Evolutionary conservation across 2,329 filamentous ascomycete genomes (phyloP), one percentile per base, ranked within the genome.

Genomic region (Talaromyces funiculosus): DNA sequence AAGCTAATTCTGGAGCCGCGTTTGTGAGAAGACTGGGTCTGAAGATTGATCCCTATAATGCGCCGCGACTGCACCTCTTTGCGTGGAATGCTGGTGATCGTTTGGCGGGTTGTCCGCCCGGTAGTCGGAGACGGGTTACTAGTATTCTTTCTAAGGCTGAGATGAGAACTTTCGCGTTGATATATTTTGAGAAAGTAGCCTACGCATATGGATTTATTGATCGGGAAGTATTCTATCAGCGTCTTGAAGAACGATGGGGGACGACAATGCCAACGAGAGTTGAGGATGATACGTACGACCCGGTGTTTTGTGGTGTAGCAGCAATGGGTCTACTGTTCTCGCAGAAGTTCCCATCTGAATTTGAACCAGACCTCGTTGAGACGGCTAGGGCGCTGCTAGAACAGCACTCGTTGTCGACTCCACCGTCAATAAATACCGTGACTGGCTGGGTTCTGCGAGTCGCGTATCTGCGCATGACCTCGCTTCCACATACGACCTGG

Each of bases 1-100:
- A 85, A 63, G 83, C 81, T 37, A 85, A 85, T 62, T 84, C 82
- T 0, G 82, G 82, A 0, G 80, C 83, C 0, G 81, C 82, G 0
- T 85, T 85, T 66, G 77, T 84, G 8, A 72, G 82, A 58, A 75
- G 78, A 22, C 70, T 85, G 37, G 83, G 80, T 0, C 73, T 83
- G 45, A 76, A 78, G 45, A 74, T 84, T 20, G 82, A 85, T 65
- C 79, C 82, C 0, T 77, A 77, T 4, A 79, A 78, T 65, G 81
- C 80, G 1, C 81, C 82, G 0, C 75, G 80, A 51, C 72, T 84
- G 59, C 80, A 82, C 64, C 76, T 82, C 0, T 85, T 85, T 66
- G 82, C 80, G 0, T 85, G 83, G 83, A 85, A 85, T 65, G 69
- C 78, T 14, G 76, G 73, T 1, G 65, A 66, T 63, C 29, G 61